Base-by-base conservation (phyloP, 2,329 filamentous ascomycete genomes). In the Coniochaeta hoffmannii region DNA sequence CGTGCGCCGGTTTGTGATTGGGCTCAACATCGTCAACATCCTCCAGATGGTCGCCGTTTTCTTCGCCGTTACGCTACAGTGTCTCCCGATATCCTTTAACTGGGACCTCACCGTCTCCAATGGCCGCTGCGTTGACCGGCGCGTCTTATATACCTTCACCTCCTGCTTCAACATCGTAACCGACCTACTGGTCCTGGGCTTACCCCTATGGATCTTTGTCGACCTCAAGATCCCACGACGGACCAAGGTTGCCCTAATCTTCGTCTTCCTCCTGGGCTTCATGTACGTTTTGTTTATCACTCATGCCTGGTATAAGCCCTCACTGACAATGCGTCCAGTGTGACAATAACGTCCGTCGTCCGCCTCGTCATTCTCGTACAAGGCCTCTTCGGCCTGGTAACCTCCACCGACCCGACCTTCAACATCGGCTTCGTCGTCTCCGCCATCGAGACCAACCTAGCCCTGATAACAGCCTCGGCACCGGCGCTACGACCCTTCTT, bases 121-220 rank as follows among this genome's bases (percentile, higher is more conserved):
- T 22, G 63, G 63, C 28, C 66, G 64, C 28, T 77, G 74, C 65
- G 59, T 68, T 30, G 56, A 66, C 51, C 63, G 64, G 49, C 59
- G 63, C 14, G 26, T 62, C 5, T 58, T 68, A 2, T 68, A 64
- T 56, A 62, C 69, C 22, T 67, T 68, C 53, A 68, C 64, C 3
- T 71, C 75, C 1, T 68, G 59, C 0, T 65, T 77, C 51, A 77
- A 74, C 54, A 76, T 79, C 30, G 57, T 68, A 0, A 69, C 75
- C 22, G 76, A 80, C 58, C 17, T 75, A 4, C 61, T 71, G 51
- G 73, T 76, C 51, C 67, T 78, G 31, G 63, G 66, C 0, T 59
- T 78, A 4, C 75, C 76, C 0, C 66, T 77, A 10, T 67, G 62
- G 60, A 62, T 69, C 26, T 67, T 70, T 31, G 55, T 62, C 2